Base-by-base conservation (phyloP, 176 grass and related monocot genomes). In the Luzula sylvatica region DNA sequence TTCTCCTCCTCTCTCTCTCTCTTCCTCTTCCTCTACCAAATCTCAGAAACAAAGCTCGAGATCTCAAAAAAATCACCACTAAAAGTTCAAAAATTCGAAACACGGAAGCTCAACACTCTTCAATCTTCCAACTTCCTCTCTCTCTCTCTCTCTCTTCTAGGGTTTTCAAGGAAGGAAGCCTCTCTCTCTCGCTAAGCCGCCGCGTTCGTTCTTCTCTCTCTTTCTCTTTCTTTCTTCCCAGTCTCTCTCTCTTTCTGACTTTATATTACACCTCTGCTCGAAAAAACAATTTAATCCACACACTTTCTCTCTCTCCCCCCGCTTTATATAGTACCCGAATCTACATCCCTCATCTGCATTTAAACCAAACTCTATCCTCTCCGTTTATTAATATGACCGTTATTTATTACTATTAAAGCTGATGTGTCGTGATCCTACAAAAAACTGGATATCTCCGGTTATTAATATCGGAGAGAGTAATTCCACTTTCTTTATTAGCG, bases 41-140 rank as follows among this genome's bases (percentile, higher is more conserved):
- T 85, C 68, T 82, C 49, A 39, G 76, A 67, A 64, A 47, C 45
- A 60, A 66, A 74, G 59, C 72, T 61, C 56, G 13, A 61, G 28
- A 51, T 68, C 26, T 65, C 65, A 67, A 50, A 48, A 60, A 58
- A 47, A 38, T 58, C 47, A 71, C 46, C 67, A 38, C 9, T 12
- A 39, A 58, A 42, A 27, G 66, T 30, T 43, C 55, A 42, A 15
- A 47, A 55, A 57, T 22, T 57, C 52, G n/a, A 48, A 46, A 21
- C 27, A 45, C 30, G 14, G 29, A 17, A 25, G 42, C 60, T 32
- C 15, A 16, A 39, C 32, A 28, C 15, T 58, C 29, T 56, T 27
- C 56, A 14, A 4, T 27, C n/a, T 24, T 60, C 56, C 45, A 28
- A 17, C 42, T 61, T 42, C 50, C 26, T 20, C 43, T 45, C 24